Evolutionary conservation across 768 basidiomycete genomes (phyloP).

Genomic region (Russula vinacea): DNA sequence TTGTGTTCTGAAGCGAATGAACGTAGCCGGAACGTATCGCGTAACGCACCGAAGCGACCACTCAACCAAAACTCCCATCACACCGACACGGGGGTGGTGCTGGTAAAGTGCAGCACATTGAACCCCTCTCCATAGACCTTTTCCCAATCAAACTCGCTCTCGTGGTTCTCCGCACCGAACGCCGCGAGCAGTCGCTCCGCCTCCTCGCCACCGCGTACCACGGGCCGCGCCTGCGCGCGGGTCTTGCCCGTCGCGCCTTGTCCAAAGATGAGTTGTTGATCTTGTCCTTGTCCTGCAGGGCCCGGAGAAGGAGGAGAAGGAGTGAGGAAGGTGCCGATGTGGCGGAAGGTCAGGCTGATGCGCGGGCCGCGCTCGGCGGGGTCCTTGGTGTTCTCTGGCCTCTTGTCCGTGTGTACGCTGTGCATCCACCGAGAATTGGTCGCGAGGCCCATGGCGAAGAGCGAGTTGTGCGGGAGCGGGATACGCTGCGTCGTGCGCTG

Average conservation of each 20-base stretch:
- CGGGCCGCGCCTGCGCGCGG: conserved; percentile 42
- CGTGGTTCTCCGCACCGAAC: conserved; percentile 74
- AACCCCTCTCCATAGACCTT: conserved; percentile 60
- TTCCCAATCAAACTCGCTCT: conserved; percentile 69
- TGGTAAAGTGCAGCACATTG: conserved; percentile 55
- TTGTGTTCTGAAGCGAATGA: background rate
- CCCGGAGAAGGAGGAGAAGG: too few species aligned
- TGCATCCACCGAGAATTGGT: conserved; percentile 78
- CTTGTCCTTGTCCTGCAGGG: background rate
- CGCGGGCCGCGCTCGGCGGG: conserved; percentile 55
- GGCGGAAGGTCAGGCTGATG: conserved; percentile 77
- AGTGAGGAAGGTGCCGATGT: conserved; percentile 72
- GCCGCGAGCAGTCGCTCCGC: conserved; percentile 58
- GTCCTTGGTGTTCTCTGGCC: conserved; percentile 58
- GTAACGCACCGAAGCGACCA: background rate
- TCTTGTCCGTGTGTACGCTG: conserved; percentile 73
- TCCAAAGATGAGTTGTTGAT: conserved; percentile 56
- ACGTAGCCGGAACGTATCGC: background rate
- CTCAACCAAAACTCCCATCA: background rate
- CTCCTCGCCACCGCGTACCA: too few species aligned
- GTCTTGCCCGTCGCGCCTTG: conserved; percentile 65
- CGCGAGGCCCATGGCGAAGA: conserved; percentile 73
- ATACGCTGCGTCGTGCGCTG: conserved; percentile 49
- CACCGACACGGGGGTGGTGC: background rate
- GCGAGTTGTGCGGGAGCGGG: conserved; percentile 74